Evolutionary conservation across 1,139 yeast genomes (phyloP).

Genomic region (Spencermartinsiella ligniputridi): DNA sequence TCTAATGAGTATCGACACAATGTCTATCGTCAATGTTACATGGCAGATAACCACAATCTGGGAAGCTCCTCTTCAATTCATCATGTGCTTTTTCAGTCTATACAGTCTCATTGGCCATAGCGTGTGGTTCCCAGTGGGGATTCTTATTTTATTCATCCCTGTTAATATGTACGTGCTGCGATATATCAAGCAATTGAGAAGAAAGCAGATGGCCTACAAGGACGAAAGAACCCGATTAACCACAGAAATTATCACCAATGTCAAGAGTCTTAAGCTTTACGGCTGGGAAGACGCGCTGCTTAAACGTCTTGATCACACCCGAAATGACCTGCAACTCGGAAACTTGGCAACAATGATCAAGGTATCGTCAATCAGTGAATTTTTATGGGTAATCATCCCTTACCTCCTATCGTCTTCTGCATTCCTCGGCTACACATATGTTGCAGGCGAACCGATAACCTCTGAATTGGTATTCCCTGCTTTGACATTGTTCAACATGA

Average conservation of each 20-base stretch:
- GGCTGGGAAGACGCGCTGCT: constrained; percentile 72
- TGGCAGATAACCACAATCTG: constrained; percentile 51
- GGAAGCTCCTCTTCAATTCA: constrained; percentile 56
- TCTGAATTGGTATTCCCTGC: constrained; percentile 76
- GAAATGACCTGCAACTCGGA: constrained; percentile 79
- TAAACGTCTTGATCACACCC: constrained; percentile 48
- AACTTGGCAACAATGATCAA: constrained; percentile 53
- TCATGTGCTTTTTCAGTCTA: constrained; percentile 51
- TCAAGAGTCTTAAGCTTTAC: constrained; percentile 65
- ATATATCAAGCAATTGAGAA: constrained; percentile 45
- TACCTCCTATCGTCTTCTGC: constrained; percentile 61
- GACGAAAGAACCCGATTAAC: constrained; percentile 56
- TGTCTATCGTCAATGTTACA: constrained; percentile 54
- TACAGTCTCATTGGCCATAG: constrained; percentile 58
- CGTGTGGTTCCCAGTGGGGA: constrained; percentile 54
- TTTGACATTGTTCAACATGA: constrained; percentile 52
- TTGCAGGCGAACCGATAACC: constrained; percentile 45
- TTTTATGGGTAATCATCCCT: constrained; percentile 64
- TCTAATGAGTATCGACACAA: constrained; percentile 60
- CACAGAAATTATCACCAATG: constrained; percentile 57
- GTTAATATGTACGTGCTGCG: constrained; percentile 49
- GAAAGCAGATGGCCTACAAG: constrained; percentile 62
- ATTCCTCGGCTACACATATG: constrained; percentile 45
- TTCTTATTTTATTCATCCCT: constrained; percentile 56
- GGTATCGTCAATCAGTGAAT: constrained; percentile 43